Base-by-base conservation (phyloP, 2,329 filamentous ascomycete species). In the Aspergillus fijiensis region DNA sequence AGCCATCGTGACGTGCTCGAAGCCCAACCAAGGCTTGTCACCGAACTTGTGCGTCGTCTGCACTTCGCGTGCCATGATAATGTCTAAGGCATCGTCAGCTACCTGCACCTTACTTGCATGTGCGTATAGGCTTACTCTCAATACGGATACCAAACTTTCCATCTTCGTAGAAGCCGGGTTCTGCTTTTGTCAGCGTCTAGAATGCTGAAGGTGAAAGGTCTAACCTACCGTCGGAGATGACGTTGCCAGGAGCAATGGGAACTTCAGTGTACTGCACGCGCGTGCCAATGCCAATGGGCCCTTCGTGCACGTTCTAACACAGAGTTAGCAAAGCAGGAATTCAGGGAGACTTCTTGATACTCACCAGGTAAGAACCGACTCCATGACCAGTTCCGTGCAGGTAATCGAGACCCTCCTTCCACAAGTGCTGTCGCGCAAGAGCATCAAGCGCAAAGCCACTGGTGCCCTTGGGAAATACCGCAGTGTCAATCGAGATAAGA, bases 161-260 rank as follows among this genome's bases (percentile, higher is more conserved):
- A 69, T 99, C 95, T 76, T 98, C 93, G 74, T 99, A 99, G 79
- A 93, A 99, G 31, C 95, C 95, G 1, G 95, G 95, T 76, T 99
- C 92, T 78, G 57, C 19, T 51, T 31, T 49, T 53, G 63, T 68
- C 48, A 70, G 60, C 25, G 55, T 58, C 63, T 27, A 60, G 55
- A 27, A 23, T 49, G 9, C 11, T 23, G 25, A 16, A 23, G 23
- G 14, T 23, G 14, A 11, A 23, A 27, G 19, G 33, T 2, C 10
- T 49, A 19, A 23, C 64, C 72, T 70, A 80, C 79, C 83, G 70
- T 97, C 92, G 1, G 94, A 98, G 56, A 98, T 87, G 47, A 99
- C 94, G 69, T 99, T 97, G 49, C 95, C 95, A n/a, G 91, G 84
- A 0, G 91, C 86, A 31, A 99, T 83, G 0, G 95, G 85, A 5